Percentiles rank a stretch among this genome's conserved stretches.
Conservation (phyloP, 805 yeast species). For the Saturnispora serradocipensis region DNA sequence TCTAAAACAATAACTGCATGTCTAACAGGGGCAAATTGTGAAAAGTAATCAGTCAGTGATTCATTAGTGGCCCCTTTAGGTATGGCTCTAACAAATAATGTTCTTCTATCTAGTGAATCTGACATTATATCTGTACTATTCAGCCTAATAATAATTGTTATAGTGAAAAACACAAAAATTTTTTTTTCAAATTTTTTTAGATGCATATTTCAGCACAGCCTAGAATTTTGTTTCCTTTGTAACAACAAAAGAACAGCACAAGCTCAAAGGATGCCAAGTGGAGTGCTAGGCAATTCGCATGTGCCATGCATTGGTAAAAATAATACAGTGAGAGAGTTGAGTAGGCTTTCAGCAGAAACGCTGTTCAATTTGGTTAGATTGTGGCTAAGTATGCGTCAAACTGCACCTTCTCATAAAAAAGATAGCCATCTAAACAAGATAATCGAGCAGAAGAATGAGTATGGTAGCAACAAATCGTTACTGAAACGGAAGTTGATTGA, state of each 20-base stretch:
- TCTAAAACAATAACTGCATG: slow-evolving; percentile 91
- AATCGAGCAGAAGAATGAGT: slow-evolving; percentile 14
- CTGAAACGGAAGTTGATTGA: slow-evolving; percentile 33
- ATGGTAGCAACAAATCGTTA: background rate
- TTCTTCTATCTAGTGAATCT: slow-evolving; percentile 40
- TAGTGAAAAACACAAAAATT: background rate
- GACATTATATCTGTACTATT: background rate
- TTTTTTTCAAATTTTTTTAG: background rate
- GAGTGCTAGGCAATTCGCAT: slow-evolving; percentile 28
- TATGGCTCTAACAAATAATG: slow-evolving; percentile 78
- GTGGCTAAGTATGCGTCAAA: slow-evolving; percentile 25
- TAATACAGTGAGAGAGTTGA: slow-evolving; percentile 19
- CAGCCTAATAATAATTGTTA: background rate
- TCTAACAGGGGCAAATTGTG: slow-evolving; percentile 88
- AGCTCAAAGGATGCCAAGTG: slow-evolving; percentile 8
- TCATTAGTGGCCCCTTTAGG: slow-evolving; percentile 78
- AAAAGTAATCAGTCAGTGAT: slow-evolving; percentile 72
- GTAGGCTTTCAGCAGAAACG: slow-evolving; percentile 22
- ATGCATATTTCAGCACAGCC: slow-evolving; percentile 5
- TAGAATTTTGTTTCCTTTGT: background rate
- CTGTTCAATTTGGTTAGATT: slow-evolving; percentile 24
- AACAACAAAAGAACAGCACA: background rate
- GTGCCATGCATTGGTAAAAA: slow-evolving; percentile 23
- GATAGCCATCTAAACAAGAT: slow-evolving; percentile 11
- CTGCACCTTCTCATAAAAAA: slow-evolving; percentile 20